Percentiles rank a stretch among this genome's conserved stretches.
phyloP scores from a whole-genome alignment of 1,139 yeast genomes.

The Wickerhamiella infanticola region DNA sequence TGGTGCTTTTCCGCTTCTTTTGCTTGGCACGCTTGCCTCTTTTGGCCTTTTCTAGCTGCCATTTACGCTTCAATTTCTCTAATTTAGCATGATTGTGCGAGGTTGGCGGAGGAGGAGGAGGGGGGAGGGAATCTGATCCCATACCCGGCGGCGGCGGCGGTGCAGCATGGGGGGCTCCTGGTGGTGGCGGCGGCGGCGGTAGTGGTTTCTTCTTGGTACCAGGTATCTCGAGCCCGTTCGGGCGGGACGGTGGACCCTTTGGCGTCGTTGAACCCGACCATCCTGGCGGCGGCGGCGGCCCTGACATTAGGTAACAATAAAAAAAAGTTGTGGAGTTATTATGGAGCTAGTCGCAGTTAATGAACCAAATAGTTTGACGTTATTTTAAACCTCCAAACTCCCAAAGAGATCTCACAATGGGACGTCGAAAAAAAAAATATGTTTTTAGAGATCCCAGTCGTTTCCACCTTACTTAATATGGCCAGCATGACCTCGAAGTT shows the following conservation, averaged over 20 bases:
- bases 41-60: neutral
- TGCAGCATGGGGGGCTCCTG: neutral
- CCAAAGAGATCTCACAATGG: no score
- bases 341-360: no score
- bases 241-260: neutral
- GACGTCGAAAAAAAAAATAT: no score
- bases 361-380: no score
- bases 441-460: no score
- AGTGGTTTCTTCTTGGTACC: neutral
- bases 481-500: neutral
- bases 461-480: neutral
- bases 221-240: neutral
- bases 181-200: neutral
- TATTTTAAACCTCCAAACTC: no score
- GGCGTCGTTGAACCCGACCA: neutral
- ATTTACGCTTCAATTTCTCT: neutral
- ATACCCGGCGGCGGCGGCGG: neutral
- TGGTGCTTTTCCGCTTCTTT: conserved; percentile 28
- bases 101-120: neutral
- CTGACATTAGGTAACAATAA: neutral
- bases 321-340: neutral
- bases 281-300: neutral
- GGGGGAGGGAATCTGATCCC: neutral
- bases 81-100: neutral
- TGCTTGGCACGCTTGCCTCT: neutral